A percentile compares a stretch with the other conserved stretches of the same genome.
Evolutionary conservation across 2,329 filamentous ascomycete species (phyloP).

Genomic region (Sphaerulina musiva): DNA sequence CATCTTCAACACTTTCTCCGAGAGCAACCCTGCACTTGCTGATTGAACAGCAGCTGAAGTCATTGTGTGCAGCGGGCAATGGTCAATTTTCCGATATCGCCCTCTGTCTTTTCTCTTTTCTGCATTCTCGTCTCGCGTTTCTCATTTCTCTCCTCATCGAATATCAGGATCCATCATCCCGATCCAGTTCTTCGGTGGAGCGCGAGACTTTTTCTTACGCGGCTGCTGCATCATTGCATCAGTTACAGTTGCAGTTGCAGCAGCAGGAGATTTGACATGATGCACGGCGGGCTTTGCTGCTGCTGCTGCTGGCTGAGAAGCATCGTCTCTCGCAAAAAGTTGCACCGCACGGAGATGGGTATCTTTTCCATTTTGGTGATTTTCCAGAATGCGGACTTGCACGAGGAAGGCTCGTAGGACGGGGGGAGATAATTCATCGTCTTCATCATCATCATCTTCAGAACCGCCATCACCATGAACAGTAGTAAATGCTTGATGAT

Average conservation of each 20-base stretch:
- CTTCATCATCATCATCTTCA: too few relatives aligned
- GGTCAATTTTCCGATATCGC: too few relatives aligned
- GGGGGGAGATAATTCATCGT: conserved; percentile 24
- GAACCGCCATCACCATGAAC: background rate
- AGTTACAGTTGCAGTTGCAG: too few relatives aligned
- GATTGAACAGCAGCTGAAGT: too few relatives aligned
- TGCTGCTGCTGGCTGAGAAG: background rate
- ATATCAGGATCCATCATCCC: conserved; percentile 36
- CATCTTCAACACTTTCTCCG: too few relatives aligned
- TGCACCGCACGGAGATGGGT: conserved; percentile 94
- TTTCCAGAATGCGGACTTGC: conserved; percentile 85
- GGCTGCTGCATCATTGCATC: too few relatives aligned
- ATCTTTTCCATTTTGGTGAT: conserved; percentile 98
- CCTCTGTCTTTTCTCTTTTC: too few relatives aligned
- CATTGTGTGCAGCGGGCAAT: too few relatives aligned
- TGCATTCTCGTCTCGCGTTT: too few relatives aligned
- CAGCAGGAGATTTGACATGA: background rate
- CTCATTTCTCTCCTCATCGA: conserved; percentile 21
- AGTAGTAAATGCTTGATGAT: background rate
- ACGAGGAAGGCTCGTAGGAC: conserved; percentile 83
- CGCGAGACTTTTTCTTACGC: too few relatives aligned
- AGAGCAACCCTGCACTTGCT: too few relatives aligned
- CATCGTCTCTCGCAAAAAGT: conserved; percentile 57
- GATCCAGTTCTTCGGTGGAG: too few relatives aligned
- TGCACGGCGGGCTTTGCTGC: background rate